Conservation (phyloP, 306 rosid genomes). For the Vigna nakashimae region DNA sequence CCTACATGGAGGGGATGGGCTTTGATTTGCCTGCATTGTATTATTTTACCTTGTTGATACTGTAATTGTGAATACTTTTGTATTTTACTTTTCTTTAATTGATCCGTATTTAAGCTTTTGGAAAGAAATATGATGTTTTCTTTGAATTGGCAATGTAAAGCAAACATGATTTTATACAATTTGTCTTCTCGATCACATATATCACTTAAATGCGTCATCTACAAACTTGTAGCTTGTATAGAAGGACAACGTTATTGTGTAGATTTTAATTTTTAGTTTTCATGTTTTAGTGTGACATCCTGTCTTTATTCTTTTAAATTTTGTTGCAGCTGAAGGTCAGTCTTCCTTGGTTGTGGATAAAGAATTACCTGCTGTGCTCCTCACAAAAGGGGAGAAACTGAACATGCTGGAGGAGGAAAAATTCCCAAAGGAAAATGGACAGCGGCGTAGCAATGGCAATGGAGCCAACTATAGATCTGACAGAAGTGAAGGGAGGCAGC, state of each 20-base stretch:
- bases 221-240: not conserved
- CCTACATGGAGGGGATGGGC: not conserved
- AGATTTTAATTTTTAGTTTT: not conserved
- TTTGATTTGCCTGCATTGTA: not conserved
- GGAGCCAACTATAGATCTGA: slow-evolving; percentile 63
- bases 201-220: not conserved
- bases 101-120: not conserved
- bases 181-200: not conserved
- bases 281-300: not conserved
- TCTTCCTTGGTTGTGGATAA: slow-evolving; percentile 48
- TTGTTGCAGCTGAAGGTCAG: slow-evolving; percentile 52
- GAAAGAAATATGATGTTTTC: not conserved
- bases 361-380: slow-evolving; percentile 47
- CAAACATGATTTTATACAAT: not conserved
- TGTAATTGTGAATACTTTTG: not conserved
- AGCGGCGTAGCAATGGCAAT: slow-evolving; percentile 65
- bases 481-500: slow-evolving; percentile 72
- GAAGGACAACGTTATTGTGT: not conserved
- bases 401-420: slow-evolving; percentile 53
- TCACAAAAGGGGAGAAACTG: slow-evolving; percentile 55
- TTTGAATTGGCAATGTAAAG: not conserved
- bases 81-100: not conserved
- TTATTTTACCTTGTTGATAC: not conserved
- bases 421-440: slow-evolving; percentile 78
- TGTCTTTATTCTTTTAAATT: not conserved